Evolutionary conservation across 345 rosid species (phyloP), one percentile per base, ranked within the genome.

Genomic region (Passiflora organensis): DNA sequence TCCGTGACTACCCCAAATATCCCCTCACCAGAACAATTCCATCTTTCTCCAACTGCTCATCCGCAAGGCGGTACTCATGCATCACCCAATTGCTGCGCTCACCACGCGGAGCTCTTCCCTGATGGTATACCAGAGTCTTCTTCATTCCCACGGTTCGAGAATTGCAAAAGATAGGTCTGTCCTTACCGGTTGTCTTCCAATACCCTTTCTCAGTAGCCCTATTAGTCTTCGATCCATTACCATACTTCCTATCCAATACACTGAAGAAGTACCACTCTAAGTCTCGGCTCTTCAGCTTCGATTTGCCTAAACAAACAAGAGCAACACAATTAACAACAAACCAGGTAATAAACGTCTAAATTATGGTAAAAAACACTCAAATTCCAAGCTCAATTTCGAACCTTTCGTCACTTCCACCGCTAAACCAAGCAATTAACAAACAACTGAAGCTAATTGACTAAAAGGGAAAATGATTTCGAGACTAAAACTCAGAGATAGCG

Each of bases 131-230:
- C 61, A 93, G 91, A 41, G 99, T 93, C 77, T 93, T 93, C 78
- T 88, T 91, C 98, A 91, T 91, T 66, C 98, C 98, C 18, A 86
- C 88, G 8, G 64, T 64, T 9, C 65, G 69, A 1, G 82, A 60
- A 13, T 72, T 55, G 49, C 76, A 59, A 34, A 50, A 69, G 59
- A 91, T 67, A 47, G 84, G 71, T 6, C 98, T 72, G 60, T 88
- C 98, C 65, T 91, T 91, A 56, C 96, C 98, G 1, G 98, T 91
- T 1, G 96, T 88, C 74, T 91, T 91, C 96, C 98, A 91, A 62
- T 91, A 91, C 0, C 98, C 98, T 41, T 69, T 82, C 71, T 86
- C 96, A 0, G 96, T 91, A 10, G 98, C 98, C 56, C 98, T 78
- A 54, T 93, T 93, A 23, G 96, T 88, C 77, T 80, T 86, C 0